Base-by-base conservation (phyloP, 352 stramenopile genomes). In the Pseudoperonospora humuli region DNA sequence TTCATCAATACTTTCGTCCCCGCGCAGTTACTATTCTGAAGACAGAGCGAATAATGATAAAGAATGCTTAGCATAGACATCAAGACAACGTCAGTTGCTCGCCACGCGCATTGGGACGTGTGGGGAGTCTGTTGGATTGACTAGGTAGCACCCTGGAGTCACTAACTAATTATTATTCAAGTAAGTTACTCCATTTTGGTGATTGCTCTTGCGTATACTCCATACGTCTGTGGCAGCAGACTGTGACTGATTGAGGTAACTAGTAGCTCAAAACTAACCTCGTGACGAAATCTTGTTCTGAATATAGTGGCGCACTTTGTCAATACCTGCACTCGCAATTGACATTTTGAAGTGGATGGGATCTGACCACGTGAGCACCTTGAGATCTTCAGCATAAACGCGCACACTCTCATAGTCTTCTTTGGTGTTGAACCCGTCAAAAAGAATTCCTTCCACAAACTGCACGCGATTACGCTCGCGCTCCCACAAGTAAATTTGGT, bases 401-500 rank as follows among this genome's bases (percentile, higher is more conserved):
- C 65, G 58, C 31, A 95, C 80, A 10, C 71, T 67, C 41, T 92
- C 80, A 47, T 91, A 95, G 38, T 92, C 80, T 35, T 84, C 70
- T 52, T 84, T 88, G 5, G 71, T 75, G 44, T 82, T 80, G 49
- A 93, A 93, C 10, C 86, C 75, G 42, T 95, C 84, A 37, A 95
- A 85, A 25, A 95, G 74, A 33, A 90, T 70, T 19, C 83, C 82
- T 33, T 80, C 70, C 11, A 86, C 35, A 38, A 92, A 92, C 60
- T 78, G 58, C 23, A 96, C 73, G 42, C 84, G 84, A 57, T 94
- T 92, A 49, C 85, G 80, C 61, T 96, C 86, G 15, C 75, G 76
- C 46, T 96, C 80, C 86, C 86, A 96, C 35, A 96, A 60, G 48
- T 95, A 89, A 21, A 96, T 79, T 59, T 96, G 84, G 54, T 95